Evolutionary conservation across 2,329 filamentous ascomycete genomes (phyloP).

Genomic region (Colletotrichum filicis): DNA sequence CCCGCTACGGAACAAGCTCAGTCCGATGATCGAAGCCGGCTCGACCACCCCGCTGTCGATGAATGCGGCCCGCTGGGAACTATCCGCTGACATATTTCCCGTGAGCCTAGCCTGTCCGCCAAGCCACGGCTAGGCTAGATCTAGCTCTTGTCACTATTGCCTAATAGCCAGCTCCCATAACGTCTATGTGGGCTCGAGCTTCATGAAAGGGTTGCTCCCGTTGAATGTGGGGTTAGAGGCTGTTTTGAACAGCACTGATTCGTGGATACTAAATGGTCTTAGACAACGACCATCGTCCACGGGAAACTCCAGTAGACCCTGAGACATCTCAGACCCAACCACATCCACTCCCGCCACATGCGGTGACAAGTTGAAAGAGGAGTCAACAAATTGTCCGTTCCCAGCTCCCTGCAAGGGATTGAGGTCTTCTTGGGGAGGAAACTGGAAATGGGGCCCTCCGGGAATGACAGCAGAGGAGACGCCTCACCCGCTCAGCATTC

Average conservation of each 20-base stretch:
- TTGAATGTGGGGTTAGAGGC: constrained; percentile 19
- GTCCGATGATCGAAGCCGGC: constrained; percentile 5
- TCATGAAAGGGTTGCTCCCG: constrained; percentile 2
- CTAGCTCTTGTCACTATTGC: neutral
- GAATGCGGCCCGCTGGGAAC: constrained; percentile 23
- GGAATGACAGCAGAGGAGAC: neutral
- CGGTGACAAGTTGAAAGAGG: neutral
- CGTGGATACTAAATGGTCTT: neutral
- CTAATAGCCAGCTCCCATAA: constrained; percentile 4
- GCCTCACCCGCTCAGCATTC: constrained; percentile 16
- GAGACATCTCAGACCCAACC: neutral
- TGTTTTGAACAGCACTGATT: neutral
- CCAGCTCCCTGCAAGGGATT: neutral
- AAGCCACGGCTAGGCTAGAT: neutral
- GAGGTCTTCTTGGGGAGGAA: neutral
- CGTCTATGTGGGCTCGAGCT: constrained; percentile 6
- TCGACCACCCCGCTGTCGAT: neutral
- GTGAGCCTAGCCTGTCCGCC: neutral
- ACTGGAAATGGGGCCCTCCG: neutral
- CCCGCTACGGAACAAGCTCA: neutral
- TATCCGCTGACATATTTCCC: constrained; percentile 15
- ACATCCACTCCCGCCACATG: neutral
- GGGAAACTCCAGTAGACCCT: constrained; percentile 2
- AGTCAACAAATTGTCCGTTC: neutral
- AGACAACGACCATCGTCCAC: neutral